These are phyloP conservation scores for Boletus reticulatus DNA, from an alignment of 768 basidiomycete genomes.

Conservation along the genomic window DNA sequence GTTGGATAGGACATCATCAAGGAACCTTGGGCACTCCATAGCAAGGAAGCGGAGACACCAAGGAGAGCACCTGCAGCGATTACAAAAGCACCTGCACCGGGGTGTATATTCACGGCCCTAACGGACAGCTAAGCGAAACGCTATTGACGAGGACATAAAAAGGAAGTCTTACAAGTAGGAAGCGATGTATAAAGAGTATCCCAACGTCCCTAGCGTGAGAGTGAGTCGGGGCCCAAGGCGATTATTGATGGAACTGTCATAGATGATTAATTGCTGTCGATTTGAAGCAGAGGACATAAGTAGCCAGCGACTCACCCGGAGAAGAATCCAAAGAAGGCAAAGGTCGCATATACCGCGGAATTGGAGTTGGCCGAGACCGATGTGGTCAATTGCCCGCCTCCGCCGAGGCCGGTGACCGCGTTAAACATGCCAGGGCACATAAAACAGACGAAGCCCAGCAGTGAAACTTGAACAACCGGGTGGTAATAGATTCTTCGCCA, in stretches of 20 bases:
- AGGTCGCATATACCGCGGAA: slow-evolving; percentile 61
- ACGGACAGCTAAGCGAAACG: not conserved
- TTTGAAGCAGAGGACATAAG: not conserved
- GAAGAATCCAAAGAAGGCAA: slow-evolving; percentile 62
- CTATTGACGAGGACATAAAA: not conserved
- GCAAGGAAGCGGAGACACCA: slow-evolving; percentile 47
- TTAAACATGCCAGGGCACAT: slow-evolving; percentile 74
- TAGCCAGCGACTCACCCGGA: slow-evolving; percentile 49
- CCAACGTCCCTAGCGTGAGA: slow-evolving; percentile 48
- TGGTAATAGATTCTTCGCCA: slow-evolving; percentile 56
- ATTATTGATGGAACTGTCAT: slow-evolving; percentile 69
- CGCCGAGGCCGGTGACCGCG: slow-evolving; percentile 76
- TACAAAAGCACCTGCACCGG: slow-evolving; percentile 43
- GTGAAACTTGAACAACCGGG: slow-evolving; percentile 38
- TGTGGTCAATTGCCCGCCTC: slow-evolving; percentile 69
- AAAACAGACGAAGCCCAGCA: slow-evolving; percentile 66
- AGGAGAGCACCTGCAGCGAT: slow-evolving; percentile 49
- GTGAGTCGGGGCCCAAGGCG: slow-evolving; percentile 51
- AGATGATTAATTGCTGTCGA: not conserved
- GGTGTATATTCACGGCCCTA: slow-evolving; percentile 45
- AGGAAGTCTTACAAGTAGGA: slow-evolving; percentile 38
- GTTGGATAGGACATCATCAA: slow-evolving; percentile 58
- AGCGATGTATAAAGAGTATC: slow-evolving; percentile 51
- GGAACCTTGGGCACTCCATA: slow-evolving; percentile 53
- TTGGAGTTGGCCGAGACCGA: slow-evolving; percentile 68